These are phyloP conservation scores for Aspergillus mulundensis DNA, from an alignment of 495 filamentous ascomycete genomes.

Conservation along the genomic window DNA sequence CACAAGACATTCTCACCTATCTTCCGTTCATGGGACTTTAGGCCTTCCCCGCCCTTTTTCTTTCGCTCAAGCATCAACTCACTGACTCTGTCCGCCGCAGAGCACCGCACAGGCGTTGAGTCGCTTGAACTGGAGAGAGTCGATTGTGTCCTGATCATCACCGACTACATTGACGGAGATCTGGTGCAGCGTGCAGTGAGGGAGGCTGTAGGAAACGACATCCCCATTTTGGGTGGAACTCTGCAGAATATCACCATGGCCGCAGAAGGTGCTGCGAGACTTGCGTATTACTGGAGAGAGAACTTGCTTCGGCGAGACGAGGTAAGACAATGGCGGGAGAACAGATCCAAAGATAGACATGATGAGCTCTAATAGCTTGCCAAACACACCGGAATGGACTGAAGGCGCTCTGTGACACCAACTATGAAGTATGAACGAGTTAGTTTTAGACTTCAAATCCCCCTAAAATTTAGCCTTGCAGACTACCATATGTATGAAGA, in stretches of 20 bases:
- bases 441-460: too few species aligned
- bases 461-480: too few species aligned
- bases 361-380: not conserved
- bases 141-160: not conserved
- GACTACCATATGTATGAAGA: too few species aligned
- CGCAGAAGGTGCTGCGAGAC: not conserved
- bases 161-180: not conserved
- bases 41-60: too few species aligned
- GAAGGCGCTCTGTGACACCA: not conserved
- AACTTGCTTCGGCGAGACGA: not conserved
- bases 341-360: not conserved
- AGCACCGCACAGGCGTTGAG: not conserved
- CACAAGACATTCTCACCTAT: too few species aligned
- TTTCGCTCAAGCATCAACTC: too few species aligned
- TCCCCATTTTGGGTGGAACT: too few species aligned
- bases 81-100: too few species aligned
- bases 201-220: not conserved
- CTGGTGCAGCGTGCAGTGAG: not conserved
- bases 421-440: not conserved
- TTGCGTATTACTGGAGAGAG: not conserved
- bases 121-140: not conserved
- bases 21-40: too few species aligned
- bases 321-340: not conserved
- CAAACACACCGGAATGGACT: not conserved
- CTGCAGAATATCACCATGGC: too few species aligned